Percentiles rank a stretch among this genome's conserved stretches.
phyloP scores from a whole-genome alignment of 1,139 yeast genomes.

The Magnusiomyces fungicola region DNA sequence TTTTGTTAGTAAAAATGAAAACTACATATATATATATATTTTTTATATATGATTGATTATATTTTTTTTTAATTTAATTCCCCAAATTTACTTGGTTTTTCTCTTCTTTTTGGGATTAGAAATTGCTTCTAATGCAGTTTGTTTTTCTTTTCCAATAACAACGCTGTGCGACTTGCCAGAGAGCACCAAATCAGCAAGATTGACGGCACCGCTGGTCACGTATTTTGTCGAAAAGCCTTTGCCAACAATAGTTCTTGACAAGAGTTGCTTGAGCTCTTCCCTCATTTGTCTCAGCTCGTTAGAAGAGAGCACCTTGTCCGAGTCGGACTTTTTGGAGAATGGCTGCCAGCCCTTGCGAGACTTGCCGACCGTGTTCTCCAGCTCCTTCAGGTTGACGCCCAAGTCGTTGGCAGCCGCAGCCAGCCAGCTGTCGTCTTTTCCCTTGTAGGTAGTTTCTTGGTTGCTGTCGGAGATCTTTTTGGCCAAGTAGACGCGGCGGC shows the following conservation, averaged over 20 bases:
- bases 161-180: slow-evolving; percentile 63
- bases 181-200: slow-evolving; percentile 77
- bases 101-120: slow-evolving; percentile 27
- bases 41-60: slow-evolving; percentile 4
- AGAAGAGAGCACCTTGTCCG: slow-evolving; percentile 29
- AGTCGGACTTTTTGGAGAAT: slow-evolving; percentile 36
- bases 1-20: too few relatives aligned
- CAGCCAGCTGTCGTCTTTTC: slow-evolving; percentile 75
- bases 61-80: slow-evolving; percentile 8
- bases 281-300: slow-evolving; percentile 44
- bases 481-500: slow-evolving; percentile 62
- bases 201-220: slow-evolving; percentile 75
- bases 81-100: slow-evolving; percentile 14
- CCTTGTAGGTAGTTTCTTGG: slow-evolving; percentile 49
- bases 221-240: slow-evolving; percentile 41
- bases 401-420: slow-evolving; percentile 88
- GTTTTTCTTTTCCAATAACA: slow-evolving; percentile 62
- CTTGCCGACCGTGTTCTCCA: slow-evolving; percentile 18
- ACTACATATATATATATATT: too few relatives aligned
- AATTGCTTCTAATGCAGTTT: slow-evolving; percentile 64
- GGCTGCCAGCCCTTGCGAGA: slow-evolving; percentile 15
- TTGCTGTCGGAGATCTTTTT: slow-evolving; percentile 67
- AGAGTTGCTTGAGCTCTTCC: slow-evolving; percentile 49
- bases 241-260: slow-evolving; percentile 44
- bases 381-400: slow-evolving; percentile 64